These are phyloP conservation scores for Zychaea mexicana DNA, from an alignment of 371 early-diverging fungal species.

Conservation along the genomic window DNA sequence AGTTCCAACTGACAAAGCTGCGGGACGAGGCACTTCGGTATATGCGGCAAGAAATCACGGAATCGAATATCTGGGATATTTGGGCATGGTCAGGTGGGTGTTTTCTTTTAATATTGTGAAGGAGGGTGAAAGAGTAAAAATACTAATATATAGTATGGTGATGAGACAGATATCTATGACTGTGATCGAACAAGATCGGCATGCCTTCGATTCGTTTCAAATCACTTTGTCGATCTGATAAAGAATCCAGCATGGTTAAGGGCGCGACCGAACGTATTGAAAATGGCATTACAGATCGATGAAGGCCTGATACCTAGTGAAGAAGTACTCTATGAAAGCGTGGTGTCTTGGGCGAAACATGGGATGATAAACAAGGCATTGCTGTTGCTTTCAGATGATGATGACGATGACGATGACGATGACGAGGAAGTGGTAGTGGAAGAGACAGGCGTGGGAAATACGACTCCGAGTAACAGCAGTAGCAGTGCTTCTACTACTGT, in stretches of 20 bases:
- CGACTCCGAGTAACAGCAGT: too few relatives aligned
- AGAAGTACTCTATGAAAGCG: slow-evolving; percentile 51
- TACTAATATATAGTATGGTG: not conserved
- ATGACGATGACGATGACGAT: not conserved
- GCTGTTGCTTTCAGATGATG: not conserved
- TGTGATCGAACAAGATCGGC: slow-evolving; percentile 37
- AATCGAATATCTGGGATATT: slow-evolving; percentile 56
- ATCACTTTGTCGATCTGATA: slow-evolving; percentile 40
- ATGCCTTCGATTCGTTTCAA: slow-evolving; percentile 45
- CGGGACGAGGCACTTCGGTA: slow-evolving; percentile 55
- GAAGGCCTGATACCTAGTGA: slow-evolving; percentile 48
- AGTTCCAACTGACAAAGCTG: slow-evolving; percentile 45
- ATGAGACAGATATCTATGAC: slow-evolving; percentile 32
- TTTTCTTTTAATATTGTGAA: not conserved
- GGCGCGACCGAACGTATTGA: slow-evolving; percentile 49
- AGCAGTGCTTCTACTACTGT: too few relatives aligned
- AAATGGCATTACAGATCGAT: slow-evolving; percentile 48
- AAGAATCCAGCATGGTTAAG: slow-evolving; percentile 39
- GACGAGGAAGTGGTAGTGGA: not conserved
- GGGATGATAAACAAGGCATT: not conserved
- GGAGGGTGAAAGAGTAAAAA: too few relatives aligned
- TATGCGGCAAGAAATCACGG: slow-evolving; percentile 37
- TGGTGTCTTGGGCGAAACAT: slow-evolving; percentile 52
- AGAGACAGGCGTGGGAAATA: not conserved
- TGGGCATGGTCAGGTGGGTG: slow-evolving; percentile 53